phyloP scores from a whole-genome alignment of 495 filamentous ascomycete genomes.

The Daldinia vernicosa region DNA sequence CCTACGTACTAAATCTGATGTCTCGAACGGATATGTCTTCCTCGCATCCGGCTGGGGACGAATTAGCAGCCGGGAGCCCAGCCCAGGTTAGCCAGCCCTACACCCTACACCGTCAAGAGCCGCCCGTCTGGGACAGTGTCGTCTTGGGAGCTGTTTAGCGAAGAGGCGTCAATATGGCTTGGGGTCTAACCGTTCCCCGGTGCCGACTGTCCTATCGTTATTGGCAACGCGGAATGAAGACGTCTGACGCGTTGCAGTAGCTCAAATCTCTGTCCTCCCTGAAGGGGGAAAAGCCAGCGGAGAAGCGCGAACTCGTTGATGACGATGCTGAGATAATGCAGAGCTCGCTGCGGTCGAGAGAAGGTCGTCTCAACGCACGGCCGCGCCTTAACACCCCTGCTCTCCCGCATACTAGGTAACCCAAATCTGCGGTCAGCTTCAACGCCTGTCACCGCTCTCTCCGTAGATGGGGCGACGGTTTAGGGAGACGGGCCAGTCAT shows the following conservation, averaged over 20 bases:
- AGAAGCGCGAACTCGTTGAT: conserved; percentile 30
- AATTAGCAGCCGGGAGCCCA: conserved; percentile 12
- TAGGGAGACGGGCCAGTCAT: conserved; percentile 28
- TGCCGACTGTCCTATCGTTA: conserved; percentile 26
- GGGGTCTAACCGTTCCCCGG: conserved; percentile 8
- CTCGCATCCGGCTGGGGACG: conserved; percentile 36
- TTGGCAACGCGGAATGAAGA: not conserved
- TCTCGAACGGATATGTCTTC: conserved; percentile 31
- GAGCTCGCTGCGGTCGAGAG: not conserved
- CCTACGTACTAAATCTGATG: conserved; percentile 23
- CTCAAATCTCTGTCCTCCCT: conserved; percentile 11
- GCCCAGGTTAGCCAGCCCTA: conserved; percentile 28
- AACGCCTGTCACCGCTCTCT: conserved; percentile 37
- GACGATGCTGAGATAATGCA: conserved; percentile 36
- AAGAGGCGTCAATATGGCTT: conserved; percentile 2
- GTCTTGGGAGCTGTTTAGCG: conserved; percentile 25
- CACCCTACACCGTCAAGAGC: conserved; percentile 35
- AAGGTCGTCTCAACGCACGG: conserved; percentile 7
- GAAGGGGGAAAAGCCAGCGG: conserved; percentile 24
- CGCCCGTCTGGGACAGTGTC: conserved; percentile 11
- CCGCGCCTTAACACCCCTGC: conserved; percentile 29
- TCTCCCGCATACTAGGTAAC: conserved; percentile 32
- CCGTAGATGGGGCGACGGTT: conserved; percentile 16
- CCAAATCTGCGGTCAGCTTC: conserved; percentile 42
- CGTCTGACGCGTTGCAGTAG: not conserved